phyloP scores from a whole-genome alignment of 495 filamentous ascomycete species.

The Monascus purpureus region DNA sequence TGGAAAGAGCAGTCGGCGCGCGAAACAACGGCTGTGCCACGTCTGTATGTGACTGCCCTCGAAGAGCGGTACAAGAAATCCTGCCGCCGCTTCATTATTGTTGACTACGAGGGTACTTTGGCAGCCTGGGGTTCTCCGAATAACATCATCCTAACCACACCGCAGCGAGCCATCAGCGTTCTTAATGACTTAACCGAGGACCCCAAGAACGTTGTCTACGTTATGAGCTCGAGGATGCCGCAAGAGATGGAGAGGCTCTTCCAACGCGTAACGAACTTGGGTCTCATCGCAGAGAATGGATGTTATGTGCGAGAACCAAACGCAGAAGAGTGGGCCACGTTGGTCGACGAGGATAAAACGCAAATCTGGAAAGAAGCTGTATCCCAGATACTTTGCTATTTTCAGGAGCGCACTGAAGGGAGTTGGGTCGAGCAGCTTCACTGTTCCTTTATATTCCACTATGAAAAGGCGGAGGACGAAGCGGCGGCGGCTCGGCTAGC shows the following conservation, averaged over 20 bases:
- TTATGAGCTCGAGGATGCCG: slow-evolving; percentile 76
- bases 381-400: slow-evolving; percentile 65
- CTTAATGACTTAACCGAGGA: slow-evolving; percentile 68
- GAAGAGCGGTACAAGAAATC: slow-evolving; percentile 48
- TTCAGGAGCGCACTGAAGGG: slow-evolving; percentile 73
- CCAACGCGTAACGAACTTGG: slow-evolving; percentile 59
- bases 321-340: slow-evolving; percentile 53
- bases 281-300: slow-evolving; percentile 84
- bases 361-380: slow-evolving; percentile 66
- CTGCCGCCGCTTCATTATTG: slow-evolving; percentile 60
- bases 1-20: slow-evolving; percentile 72
- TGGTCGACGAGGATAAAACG: slow-evolving; percentile 54
- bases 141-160: slow-evolving; percentile 68
- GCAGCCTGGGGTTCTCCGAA: slow-evolving; percentile 69
- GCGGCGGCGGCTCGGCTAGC: slow-evolving; percentile 60
- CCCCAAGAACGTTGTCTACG: slow-evolving; percentile 70
- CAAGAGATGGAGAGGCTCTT: slow-evolving; percentile 83
- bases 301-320: slow-evolving; percentile 67
- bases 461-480: slow-evolving; percentile 65
- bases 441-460: slow-evolving; percentile 79
- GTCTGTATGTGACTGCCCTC: slow-evolving; percentile 53
- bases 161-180: slow-evolving; percentile 66
- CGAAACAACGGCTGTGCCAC: slow-evolving; percentile 71
- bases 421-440: slow-evolving; percentile 74
- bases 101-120: slow-evolving; percentile 87